Base-by-base conservation (phyloP, 2,329 filamentous ascomycete genomes). In the Aspergillus ustus region DNA sequence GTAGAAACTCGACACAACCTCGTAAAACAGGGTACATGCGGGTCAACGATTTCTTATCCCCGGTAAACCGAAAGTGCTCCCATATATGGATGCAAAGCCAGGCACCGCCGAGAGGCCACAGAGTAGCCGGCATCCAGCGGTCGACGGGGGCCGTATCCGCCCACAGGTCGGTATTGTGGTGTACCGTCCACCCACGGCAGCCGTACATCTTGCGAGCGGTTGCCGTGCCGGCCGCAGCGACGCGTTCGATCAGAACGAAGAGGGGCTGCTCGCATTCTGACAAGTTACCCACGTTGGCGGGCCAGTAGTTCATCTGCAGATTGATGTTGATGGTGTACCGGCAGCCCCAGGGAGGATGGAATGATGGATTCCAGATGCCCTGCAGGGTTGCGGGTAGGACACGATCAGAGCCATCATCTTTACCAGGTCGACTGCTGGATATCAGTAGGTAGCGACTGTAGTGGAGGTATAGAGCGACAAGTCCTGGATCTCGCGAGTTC, bases 41-140 rank as follows among this genome's bases (percentile, higher is more conserved):
- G 2, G 40, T 46, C 4, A 74, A 62, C 8, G 71, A 70, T 1
- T 13, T 28, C 6, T 54, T 54, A 45, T 73, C 63, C 7, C 67
- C 59, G 2, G 79, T 82, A 66, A 86, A 87, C 37, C 83, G 81
- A 69, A 80, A 88, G 66, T 84, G 80, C 60, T 88, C 84, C 72
- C 80, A 84, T 1, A 88, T 82, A 63, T 87, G 84, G 61, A 85
- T 82, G 79, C 85, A 86, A 76, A 87, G 82, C 86, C 85, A 88
- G 1, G 84, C 83, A 1, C 82, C 80, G 0, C 82, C 77, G 67
- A 83, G 72, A 0, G 79, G 81, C 29, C 73, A 76, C 46, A 72
- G 72, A 46, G 70, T 66, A 11, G 76, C 79, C 69, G 80, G 80
- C 40, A 75, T 70, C 34, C 79, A 79, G 22, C 77, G 74, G 51